A percentile compares a stretch with the other conserved stretches of the same genome.
Conservation (phyloP, 305 asterid species). For the Fraxinus latifolia region DNA sequence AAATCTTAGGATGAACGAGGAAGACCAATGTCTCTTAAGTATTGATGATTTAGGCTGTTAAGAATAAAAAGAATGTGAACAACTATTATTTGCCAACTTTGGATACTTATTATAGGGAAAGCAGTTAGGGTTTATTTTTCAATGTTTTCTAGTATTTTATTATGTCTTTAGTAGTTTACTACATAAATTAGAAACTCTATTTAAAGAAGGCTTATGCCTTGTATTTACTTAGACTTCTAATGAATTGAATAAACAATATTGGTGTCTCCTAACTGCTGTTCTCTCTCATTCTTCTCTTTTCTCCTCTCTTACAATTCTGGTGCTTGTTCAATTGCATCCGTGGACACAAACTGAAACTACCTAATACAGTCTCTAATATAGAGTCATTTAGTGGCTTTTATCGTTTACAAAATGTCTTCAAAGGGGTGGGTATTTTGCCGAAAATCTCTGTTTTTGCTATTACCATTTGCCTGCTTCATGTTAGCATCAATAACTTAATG, state of each 20-base stretch:
- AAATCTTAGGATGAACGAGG: neutral
- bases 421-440: neutral
- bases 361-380: neutral
- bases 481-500: neutral
- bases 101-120: neutral
- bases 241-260: neutral
- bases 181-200: neutral
- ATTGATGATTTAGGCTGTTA: neutral
- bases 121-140: neutral
- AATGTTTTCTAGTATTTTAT: neutral
- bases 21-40: neutral
- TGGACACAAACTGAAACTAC: neutral
- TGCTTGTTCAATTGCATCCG: neutral
- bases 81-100: neutral
- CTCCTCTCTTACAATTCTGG: neutral
- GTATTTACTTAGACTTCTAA: neutral
- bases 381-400: neutral
- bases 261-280: neutral
- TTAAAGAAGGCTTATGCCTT: neutral
- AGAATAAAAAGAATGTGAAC: neutral
- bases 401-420: neutral
- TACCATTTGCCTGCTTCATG: neutral
- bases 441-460: neutral
- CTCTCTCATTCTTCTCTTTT: neutral
- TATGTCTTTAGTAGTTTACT: neutral